phyloP scores from a whole-genome alignment of 2,329 filamentous ascomycete species.

The Leptosphaerulina australis region DNA sequence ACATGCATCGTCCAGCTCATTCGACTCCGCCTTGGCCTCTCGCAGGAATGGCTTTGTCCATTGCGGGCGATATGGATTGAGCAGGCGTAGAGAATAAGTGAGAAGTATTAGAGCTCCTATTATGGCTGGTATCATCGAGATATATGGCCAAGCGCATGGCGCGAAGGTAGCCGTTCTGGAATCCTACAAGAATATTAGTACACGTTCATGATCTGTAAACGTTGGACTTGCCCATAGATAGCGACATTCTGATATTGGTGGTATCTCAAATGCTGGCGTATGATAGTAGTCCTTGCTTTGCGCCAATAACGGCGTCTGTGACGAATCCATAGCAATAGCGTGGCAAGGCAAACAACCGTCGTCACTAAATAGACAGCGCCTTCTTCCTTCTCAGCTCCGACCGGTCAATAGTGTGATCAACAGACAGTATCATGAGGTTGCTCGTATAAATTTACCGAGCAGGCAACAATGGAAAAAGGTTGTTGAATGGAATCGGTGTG shows the following conservation, averaged over 20 bases:
- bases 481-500: slow-evolving; percentile 13
- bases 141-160: slow-evolving; percentile 50
- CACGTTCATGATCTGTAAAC: not conserved
- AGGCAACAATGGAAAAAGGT: slow-evolving; percentile 8
- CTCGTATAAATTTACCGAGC: not conserved
- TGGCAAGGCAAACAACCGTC: slow-evolving; percentile 8
- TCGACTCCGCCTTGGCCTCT: slow-evolving; percentile 36
- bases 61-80: slow-evolving; percentile 49
- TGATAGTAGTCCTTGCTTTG: not conserved
- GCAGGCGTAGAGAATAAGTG: slow-evolving; percentile 41
- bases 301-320: slow-evolving; percentile 31
- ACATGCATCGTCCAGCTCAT: slow-evolving; percentile 41
- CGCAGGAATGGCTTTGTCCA: slow-evolving; percentile 61
- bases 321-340: slow-evolving; percentile 29
- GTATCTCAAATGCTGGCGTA: slow-evolving; percentile 12
- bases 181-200: slow-evolving; percentile 38
- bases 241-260: slow-evolving; percentile 33
- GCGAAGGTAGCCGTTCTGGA: slow-evolving; percentile 47
- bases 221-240: slow-evolving; percentile 34
- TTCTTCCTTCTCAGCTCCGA: slow-evolving; percentile 32
- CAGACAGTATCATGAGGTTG: slow-evolving; percentile 22
- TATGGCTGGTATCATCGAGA: slow-evolving; percentile 48
- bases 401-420: slow-evolving; percentile 19
- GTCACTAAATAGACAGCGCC: slow-evolving; percentile 23
- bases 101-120: slow-evolving; percentile 48